phyloP scores from a whole-genome alignment of 768 basidiomycete species.

The Naganishia onofrii region DNA sequence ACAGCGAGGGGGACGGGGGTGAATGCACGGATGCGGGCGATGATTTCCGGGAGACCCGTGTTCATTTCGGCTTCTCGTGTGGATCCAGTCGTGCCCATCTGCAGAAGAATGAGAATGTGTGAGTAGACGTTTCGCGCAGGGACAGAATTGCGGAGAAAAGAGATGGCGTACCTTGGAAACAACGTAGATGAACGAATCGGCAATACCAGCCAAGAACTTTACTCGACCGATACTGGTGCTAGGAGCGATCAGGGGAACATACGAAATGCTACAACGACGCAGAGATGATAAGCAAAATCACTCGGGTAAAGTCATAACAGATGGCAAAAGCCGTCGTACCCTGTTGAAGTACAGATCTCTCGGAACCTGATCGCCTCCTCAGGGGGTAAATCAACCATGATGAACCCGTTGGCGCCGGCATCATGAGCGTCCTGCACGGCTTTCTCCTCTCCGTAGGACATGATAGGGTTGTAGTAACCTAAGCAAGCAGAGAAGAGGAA shows the following conservation, averaged over 20 bases:
- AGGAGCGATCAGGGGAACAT: constrained; percentile 91
- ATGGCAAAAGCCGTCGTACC: constrained; percentile 59
- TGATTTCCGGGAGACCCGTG: constrained; percentile 72
- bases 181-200: constrained; percentile 95
- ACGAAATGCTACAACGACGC: constrained; percentile 67
- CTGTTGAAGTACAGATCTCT: constrained; percentile 73
- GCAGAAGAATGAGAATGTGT: constrained; percentile 19
- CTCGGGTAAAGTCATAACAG: background rate
- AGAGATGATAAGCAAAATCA: constrained; percentile 13
- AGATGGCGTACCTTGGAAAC: constrained; percentile 74
- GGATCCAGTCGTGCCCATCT: constrained; percentile 99
- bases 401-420: constrained; percentile 94
- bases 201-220: constrained; percentile 84
- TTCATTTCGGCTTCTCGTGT: constrained; percentile 70
- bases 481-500: background rate
- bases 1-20: constrained; percentile 83
- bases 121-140: constrained; percentile 16
- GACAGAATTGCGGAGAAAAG: background rate
- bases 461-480: constrained; percentile 97
- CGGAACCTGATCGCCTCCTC: constrained; percentile 92
- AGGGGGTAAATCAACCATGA: constrained; percentile 95
- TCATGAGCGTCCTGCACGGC: constrained; percentile 83
- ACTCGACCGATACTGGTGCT: constrained; percentile 84
- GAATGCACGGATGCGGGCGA: constrained; percentile 74
- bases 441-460: constrained; percentile 92